Base-by-base conservation (phyloP, 2,329 filamentous ascomycete species). In the Nemania serpens region DNA sequence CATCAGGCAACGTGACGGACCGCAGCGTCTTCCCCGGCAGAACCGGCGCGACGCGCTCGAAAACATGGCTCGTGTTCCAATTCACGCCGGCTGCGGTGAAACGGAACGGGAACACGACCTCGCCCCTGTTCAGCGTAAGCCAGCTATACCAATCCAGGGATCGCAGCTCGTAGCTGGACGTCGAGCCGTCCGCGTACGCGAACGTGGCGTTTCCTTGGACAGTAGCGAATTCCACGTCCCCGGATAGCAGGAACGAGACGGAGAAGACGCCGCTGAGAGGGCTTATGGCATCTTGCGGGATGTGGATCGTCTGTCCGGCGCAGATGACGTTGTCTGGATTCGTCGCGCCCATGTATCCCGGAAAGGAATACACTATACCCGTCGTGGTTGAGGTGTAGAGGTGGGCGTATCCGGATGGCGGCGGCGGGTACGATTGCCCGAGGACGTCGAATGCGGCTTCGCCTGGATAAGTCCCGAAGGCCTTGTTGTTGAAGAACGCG, bases 401-500 rank as follows among this genome's bases (percentile, higher is more conserved):
- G 15, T 72, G 70, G 6, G 71, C 72, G 22, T 68, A 57, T 13
- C 59, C 62, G 3, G 76, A 49, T 15, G 65, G 61, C 1, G 75
- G 72, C 12, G 70, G 71, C 6, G 79, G 78, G 58, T 78, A 81
- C 0, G 79, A 79, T 50, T 80, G 74, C 43, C 76, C 75, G 2
- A 75, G 64, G 2, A 59, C 64, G 55, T 82, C 78, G 59, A 82
- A 80, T n/a, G 76, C 71, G 1, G 80, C 76, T 64, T 82, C 78
- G 2, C 78, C 78, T 0, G 80, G 76, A 12, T 72, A 71, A 0
- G 73, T 73, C 2, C 78, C 78, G 59, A 82, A 81, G 1, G 72
- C 80, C 57, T 79, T 80, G 66, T 82, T 82, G 70, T 82, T 81
- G 70, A 78, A 79, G 43, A 75, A 74, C 0, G 69, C 17, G 0